A percentile compares a stretch with the other conserved stretches of the same genome.
These are phyloP conservation scores for Kwoniella newhampshirensis DNA, from an alignment of 768 basidiomycete species.

Conservation along the genomic window DNA sequence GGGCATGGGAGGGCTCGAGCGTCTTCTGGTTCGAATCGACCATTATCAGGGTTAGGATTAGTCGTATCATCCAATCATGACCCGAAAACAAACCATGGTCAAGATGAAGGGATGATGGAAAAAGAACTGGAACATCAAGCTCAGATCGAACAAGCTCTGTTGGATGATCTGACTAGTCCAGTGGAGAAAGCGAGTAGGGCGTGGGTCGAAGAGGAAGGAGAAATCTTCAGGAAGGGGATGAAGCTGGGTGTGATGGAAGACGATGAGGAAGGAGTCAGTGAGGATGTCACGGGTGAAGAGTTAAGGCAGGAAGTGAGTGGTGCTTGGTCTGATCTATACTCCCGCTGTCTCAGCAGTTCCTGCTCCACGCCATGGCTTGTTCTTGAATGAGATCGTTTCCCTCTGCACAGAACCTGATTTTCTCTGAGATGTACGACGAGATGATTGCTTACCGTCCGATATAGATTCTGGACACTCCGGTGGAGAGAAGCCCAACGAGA, in stretches of 20 bases:
- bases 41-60: too few species aligned
- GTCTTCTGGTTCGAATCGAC: too few species aligned
- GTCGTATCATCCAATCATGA: too few species aligned
- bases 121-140: too few species aligned
- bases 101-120: too few species aligned
- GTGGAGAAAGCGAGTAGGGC: constrained; percentile 51
- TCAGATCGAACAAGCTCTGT: too few species aligned
- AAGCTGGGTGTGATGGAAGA: constrained; percentile 64
- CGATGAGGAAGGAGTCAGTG: constrained; percentile 72
- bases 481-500: constrained; percentile 40
- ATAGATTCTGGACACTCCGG: constrained; percentile 45
- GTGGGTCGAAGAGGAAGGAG: constrained; percentile 92
- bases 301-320: constrained; percentile 62
- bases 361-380: neutral
- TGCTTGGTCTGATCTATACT: neutral
- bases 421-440: too few species aligned
- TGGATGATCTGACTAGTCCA: constrained; percentile 21
- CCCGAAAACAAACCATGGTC: too few species aligned
- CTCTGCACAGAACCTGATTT: too few species aligned
- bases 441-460: too few species aligned
- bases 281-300: constrained; percentile 68
- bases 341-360: neutral
- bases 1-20: too few species aligned
- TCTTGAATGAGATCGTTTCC: constrained; percentile 27
- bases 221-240: constrained; percentile 88